Percentiles rank a stretch among this genome's conserved stretches.
Conservation (phyloP, 345 rosid species). For the Brassica incana region DNA sequence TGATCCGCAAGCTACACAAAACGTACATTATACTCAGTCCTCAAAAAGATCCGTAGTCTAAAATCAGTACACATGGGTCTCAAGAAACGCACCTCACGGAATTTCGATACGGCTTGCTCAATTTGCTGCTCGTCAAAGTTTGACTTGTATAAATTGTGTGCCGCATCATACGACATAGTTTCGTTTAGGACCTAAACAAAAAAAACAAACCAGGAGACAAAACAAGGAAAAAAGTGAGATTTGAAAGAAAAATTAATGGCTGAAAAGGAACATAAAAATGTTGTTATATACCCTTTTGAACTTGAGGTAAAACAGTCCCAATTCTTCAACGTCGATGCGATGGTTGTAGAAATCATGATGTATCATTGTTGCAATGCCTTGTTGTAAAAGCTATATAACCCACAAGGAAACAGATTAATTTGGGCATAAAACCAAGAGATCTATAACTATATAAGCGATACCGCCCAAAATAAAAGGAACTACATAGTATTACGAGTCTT, state of each 20-base stretch:
- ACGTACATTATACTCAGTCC: not conserved
- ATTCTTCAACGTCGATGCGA: conserved; percentile 24
- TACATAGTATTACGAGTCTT: not conserved
- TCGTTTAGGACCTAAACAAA: conserved; percentile 26
- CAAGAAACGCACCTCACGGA: conserved; percentile 31
- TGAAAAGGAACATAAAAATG: not conserved
- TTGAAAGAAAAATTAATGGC: not conserved
- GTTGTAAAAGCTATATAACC: conserved; percentile 30
- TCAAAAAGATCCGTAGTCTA: not conserved
- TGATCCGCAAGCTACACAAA: conserved; percentile 33
- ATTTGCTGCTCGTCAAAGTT: conserved; percentile 33
- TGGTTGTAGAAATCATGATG: conserved; percentile 38
- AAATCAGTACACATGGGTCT: not conserved
- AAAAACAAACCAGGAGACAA: not conserved
- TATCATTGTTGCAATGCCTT: conserved; percentile 30
- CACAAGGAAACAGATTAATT: not conserved
- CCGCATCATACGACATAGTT: conserved; percentile 30
- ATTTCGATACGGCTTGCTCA: conserved; percentile 26
- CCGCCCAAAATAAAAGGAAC: not conserved
- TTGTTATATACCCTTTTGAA: conserved; percentile 24
- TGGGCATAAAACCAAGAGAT: not conserved
- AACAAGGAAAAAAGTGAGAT: not conserved
- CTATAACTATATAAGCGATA: not conserved
- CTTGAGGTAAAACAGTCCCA: conserved; percentile 33
- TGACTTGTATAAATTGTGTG: conserved; percentile 32